Base-by-base conservation (phyloP, 2,329 filamentous ascomycete species). In the Penicillium italicum region DNA sequence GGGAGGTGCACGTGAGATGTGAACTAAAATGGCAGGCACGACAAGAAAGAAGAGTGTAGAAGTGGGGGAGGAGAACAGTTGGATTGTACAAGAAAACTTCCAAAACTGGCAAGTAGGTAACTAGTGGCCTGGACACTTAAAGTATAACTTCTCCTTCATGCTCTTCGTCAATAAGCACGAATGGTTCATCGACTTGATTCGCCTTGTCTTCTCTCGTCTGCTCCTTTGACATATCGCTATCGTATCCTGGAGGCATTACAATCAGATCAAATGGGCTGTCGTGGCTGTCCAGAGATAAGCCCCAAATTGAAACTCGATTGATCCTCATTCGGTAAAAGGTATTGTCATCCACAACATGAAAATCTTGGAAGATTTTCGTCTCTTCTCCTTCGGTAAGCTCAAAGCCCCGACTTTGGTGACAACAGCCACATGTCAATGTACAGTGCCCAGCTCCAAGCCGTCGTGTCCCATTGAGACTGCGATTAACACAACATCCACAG, bases 361-460 rank as follows among this genome's bases (percentile, higher is more conserved):
- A 36, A 36, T 38, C 33, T n/a, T 0, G 28, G 20, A 28, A n/a
- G 5, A 26, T 26, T 34, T 14, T 1, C 48, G 2, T 18, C 49
- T 45, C 44, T 28, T 44, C 40, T 18, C n/a, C 11, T 26, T 16
- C 16, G 0, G 49, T 22, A 22, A 44, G 31, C 2, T 56, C 38
- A 43, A 56, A 56, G 0, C 54, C 44, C 20, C 50, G 54, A n/a
- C 26, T 22, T 31, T 6, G 20, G 18, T 16, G 22, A 22, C 54
- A 56, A 33, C 54, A 56, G 30, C 36, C 42, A 28, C 54, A 56
- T 30, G 8, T 38, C 28, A 49, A 8, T 9, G 12, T 56, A 40
- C 50, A 56, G 43, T 53, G 54, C 31, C 54, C 50, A 38, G 28
- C 33, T 26, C 50, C 54, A 49, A 56, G 30, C 30, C 18, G 20